Evolutionary conservation across 1,284 basidiomycete species (phyloP).

Genomic region (Ceratobasidium sp.): DNA sequence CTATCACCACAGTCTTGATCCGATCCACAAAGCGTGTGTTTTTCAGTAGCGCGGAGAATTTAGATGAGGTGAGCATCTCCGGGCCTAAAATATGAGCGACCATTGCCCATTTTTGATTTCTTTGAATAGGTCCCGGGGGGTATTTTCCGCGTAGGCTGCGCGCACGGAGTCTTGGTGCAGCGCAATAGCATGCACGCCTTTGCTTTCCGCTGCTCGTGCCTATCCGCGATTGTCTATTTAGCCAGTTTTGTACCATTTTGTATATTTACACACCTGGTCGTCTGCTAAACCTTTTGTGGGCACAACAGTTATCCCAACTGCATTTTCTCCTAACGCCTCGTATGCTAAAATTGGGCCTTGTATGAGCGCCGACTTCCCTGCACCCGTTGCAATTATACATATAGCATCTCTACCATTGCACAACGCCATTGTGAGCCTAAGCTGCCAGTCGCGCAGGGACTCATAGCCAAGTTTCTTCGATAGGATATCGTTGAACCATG

Average conservation of each 20-base stretch:
- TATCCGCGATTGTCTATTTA: not conserved
- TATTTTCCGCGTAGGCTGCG: not conserved
- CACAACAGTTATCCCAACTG: not conserved
- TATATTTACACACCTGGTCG: not conserved
- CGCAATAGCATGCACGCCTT: not conserved
- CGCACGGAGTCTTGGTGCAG: not conserved
- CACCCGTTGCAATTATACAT: not conserved
- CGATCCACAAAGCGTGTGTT: not conserved
- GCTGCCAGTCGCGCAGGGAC: not conserved
- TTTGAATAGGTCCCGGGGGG: not conserved
- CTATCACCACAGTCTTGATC: not conserved
- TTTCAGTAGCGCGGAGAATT: not conserved
- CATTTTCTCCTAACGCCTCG: not conserved
- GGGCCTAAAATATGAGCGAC: not conserved
- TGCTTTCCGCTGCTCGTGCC: not conserved
- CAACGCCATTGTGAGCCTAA: not conserved
- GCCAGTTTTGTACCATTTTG: not conserved
- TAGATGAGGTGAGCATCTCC: slow-evolving; percentile 17
- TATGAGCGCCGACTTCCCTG: not conserved
- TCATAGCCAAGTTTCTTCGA: not conserved
- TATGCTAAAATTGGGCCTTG: slow-evolving; percentile 2
- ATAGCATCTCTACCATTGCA: not conserved
- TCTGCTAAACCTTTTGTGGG: slow-evolving; percentile 11
- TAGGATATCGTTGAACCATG: not conserved
- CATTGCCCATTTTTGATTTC: not conserved